A percentile compares a stretch with the other conserved stretches of the same genome.
Evolutionary conservation across 768 basidiomycete species (phyloP).

Genomic region (Dendrothele bispora): DNA sequence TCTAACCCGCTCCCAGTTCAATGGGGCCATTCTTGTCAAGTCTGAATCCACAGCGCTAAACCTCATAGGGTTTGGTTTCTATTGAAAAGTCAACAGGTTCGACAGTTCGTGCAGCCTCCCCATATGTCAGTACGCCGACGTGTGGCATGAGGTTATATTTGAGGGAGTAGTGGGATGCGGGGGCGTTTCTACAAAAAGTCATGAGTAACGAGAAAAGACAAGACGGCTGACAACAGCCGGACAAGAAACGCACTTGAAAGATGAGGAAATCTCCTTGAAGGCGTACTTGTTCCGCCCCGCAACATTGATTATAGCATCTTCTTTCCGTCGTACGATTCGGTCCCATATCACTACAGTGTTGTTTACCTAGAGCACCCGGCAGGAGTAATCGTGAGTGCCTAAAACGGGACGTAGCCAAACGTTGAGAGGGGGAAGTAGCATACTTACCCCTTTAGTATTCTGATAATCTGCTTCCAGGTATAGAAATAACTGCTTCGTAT

Average conservation of each 20-base stretch:
- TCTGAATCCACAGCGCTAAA: too few species aligned
- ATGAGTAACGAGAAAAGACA: too few species aligned
- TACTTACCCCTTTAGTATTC: constrained; percentile 67
- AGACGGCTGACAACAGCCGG: too few species aligned
- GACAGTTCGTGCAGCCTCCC: constrained; percentile 70
- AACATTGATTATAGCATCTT: constrained; percentile 68
- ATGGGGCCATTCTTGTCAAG: too few species aligned
- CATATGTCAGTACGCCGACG: constrained; percentile 77
- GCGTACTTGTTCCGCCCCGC: constrained; percentile 79
- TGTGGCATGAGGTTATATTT: constrained; percentile 93
- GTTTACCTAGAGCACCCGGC: too few species aligned
- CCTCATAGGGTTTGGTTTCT: too few species aligned
- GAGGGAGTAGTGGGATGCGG: constrained; percentile 68
- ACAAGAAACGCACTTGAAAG: too few species aligned
- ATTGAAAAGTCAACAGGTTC: too few species aligned
- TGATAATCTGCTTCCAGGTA: constrained; percentile 86
- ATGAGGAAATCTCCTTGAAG: constrained; percentile 76
- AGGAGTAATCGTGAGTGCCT: too few species aligned
- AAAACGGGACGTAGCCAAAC: background rate
- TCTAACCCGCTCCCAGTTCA: too few species aligned
- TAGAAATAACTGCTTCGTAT: constrained; percentile 90
- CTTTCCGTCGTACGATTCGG: constrained; percentile 76
- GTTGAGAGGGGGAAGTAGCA: background rate
- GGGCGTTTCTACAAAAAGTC: constrained; percentile 70
- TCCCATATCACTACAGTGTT: constrained; percentile 92